Evolutionary conservation across 2,329 filamentous ascomycete genomes (phyloP), one percentile per base, ranked within the genome.

Genomic region (Ophiocordyceps unilateralis): DNA sequence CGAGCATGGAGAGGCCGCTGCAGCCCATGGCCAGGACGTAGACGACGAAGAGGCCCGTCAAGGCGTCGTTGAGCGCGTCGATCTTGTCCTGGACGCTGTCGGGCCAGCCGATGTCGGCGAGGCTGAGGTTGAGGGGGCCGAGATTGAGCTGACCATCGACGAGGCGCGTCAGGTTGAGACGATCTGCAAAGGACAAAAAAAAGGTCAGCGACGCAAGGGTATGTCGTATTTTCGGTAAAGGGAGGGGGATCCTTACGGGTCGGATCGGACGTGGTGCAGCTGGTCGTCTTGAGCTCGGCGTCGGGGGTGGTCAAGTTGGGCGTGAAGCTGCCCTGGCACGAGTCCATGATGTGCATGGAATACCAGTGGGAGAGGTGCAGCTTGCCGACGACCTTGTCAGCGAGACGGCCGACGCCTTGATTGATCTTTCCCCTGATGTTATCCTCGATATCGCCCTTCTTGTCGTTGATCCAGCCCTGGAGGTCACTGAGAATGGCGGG

Each of bases 351-450:
- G 48, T 72, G 68, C 24, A 72, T 46, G 15, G 67, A 70, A 49
- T 71, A 72, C 68, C 68, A 72, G 46, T 71, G 58, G 1, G 62
- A 60, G 44, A 72, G 63, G 21, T 68, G 67, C 23, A 71, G 55
- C n/a, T 60, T 56, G 12, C 61, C 56, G 41, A 61, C 57, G 39
- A 69, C 41, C 42, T 64, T 49, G 44, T 64, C 66, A 32, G 61
- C 62, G 34, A 64, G 47, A 8, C 63, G 56, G 44, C 62, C 59
- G 5, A 57, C 55, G 28, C 68, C 51, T 26, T 65, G 55, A 48
- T 64, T 63, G 46, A 68, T 45, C 39, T 58, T 53, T 37, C 61
- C 59, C 41, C 55, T 63, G 46, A 68, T 45, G 38, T 58, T 53
- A 37, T 61, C 59, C 41, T 56, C 57, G 45, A 60, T 54, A 9